Evolutionary conservation across 257 asterid genomes (phyloP), one percentile per base, ranked within the genome.

Genomic region (Striga asiatica): DNA sequence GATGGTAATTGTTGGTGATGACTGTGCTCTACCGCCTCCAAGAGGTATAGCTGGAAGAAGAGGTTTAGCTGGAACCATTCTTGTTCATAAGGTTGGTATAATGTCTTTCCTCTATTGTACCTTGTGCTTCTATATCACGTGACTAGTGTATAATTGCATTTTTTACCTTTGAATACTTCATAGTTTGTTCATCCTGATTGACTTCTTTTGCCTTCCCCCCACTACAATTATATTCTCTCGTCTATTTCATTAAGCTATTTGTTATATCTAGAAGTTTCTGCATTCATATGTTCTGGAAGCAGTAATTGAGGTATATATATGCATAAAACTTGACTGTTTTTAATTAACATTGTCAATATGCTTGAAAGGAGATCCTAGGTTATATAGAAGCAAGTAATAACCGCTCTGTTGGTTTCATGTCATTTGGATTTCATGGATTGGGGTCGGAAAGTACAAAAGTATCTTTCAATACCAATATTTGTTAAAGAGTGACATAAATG

Each of bases 1-100:
- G 98, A 84, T 87, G 98, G 98, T 91, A 43, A 91, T 88, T 60
- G 91, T 91, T 64, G 98, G 94, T 50, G 98, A 91, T 76, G 98
- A 91, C 65, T 91, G 98, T 73, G 97, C 97, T 65, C 72, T 91
- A 65, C 98, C 97, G 62, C 95, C 97, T 63, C 97, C 98, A n/a
- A 77, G 98, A 73, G 98, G 98, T 72, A 79, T 91, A 66, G 95
- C 89, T 77, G 98, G 98, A 62, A 78, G 98, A 78, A 84, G 98
- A 74, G 98, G 97, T 74, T 77, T 91, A 71, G 98, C 98, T 62
- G 98, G 97, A 69, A 84, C 97, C 24, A 66, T 91, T 78, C 87
- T 91, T 60, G 94, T 91, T 67, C 84, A 88, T 64, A 91, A 91
- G 97, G 98, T 91, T 64, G 65, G 45, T 74, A 50, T 16, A 13